phyloP scores from a whole-genome alignment of 495 filamentous ascomycete species.

The Neurospora sp. region DNA sequence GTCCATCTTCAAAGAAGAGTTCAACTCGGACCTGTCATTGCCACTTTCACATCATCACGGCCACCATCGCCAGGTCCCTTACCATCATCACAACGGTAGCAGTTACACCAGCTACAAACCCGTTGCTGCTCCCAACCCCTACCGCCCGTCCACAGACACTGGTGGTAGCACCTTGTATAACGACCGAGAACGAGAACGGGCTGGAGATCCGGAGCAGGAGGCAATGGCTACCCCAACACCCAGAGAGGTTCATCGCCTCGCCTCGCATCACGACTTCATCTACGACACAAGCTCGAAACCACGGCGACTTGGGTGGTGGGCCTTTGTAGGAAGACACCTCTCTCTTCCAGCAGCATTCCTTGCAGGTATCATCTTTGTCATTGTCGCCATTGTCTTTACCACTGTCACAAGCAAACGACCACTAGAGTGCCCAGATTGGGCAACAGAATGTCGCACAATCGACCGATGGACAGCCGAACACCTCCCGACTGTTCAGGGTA shows the following conservation, averaged over 20 bases:
- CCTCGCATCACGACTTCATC: conserved; percentile 22
- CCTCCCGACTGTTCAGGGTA: conserved; percentile 19
- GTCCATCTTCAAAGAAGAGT: conserved; percentile 22
- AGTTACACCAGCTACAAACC: neutral
- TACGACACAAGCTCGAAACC: conserved; percentile 9
- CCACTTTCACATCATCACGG: conserved; percentile 1
- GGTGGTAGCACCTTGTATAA: neutral
- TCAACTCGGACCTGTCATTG: conserved; percentile 8
- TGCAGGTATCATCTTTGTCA: conserved; percentile 13
- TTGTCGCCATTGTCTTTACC: conserved; percentile 19
- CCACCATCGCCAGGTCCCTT: conserved; percentile 7
- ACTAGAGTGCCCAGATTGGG: conserved; percentile 21
- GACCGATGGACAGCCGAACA: conserved; percentile 18
- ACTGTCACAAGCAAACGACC: conserved; percentile 10
- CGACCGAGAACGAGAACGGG: neutral
- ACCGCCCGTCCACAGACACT: neutral
- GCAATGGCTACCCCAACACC: conserved; percentile 8
- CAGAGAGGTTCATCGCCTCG: conserved; percentile 16
- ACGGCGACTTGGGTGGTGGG: conserved; percentile 14
- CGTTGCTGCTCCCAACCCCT: neutral
- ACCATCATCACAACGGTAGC: neutral
- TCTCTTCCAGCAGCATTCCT: conserved; percentile 13
- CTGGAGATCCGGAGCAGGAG: neutral
- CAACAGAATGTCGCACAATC: conserved; percentile 6
- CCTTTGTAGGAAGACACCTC: conserved; percentile 16